These are phyloP conservation scores for Coemansia sp. DNA, from an alignment of 192 early-diverging fungal genomes.

Conservation along the genomic window DNA sequence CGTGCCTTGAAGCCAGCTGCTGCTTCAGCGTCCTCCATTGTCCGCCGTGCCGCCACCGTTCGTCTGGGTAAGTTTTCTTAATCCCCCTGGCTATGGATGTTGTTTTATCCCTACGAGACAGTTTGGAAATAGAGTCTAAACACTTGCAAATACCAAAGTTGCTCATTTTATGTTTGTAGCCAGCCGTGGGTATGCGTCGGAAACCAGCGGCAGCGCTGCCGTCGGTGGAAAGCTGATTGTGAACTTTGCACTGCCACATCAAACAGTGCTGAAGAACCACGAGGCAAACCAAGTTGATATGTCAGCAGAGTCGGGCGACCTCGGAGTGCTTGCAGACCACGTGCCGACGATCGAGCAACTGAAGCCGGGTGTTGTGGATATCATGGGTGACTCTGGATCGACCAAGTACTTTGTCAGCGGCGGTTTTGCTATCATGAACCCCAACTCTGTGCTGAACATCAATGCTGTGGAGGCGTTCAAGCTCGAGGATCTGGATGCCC, in stretches of 20 bases:
- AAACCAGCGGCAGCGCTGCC: constrained; percentile 74
- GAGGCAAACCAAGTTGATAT: constrained; percentile 93
- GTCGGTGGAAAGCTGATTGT: constrained; percentile 72
- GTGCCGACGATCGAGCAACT: constrained; percentile 97
- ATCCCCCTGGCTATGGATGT: no score
- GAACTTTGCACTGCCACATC: constrained; percentile 89
- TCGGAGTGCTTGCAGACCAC: constrained; percentile 98
- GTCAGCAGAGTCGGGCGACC: constrained; percentile 86
- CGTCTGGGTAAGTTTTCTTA: constrained; percentile 34
- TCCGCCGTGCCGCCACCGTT: background rate
- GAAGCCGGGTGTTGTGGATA: constrained; percentile 83
- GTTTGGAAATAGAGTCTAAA: no score
- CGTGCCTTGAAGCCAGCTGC: constrained; percentile 38
- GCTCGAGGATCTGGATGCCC: constrained; percentile 82
- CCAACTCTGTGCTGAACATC: constrained; percentile 94
- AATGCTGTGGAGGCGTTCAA: constrained; percentile 93
- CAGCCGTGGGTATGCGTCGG: constrained; percentile 70
- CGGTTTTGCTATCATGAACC: constrained; percentile 96
- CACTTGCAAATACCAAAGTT: no score
- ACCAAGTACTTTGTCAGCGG: constrained; percentile 96
- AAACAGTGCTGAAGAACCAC: constrained; percentile 73
- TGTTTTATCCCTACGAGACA: no score
- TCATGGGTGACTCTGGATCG: constrained; percentile 65
- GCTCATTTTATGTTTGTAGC: constrained; percentile 19
- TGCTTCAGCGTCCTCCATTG: no score